Evolutionary conservation across 768 basidiomycete species (phyloP).

Genomic region (Leccinum barrowsii): DNA sequence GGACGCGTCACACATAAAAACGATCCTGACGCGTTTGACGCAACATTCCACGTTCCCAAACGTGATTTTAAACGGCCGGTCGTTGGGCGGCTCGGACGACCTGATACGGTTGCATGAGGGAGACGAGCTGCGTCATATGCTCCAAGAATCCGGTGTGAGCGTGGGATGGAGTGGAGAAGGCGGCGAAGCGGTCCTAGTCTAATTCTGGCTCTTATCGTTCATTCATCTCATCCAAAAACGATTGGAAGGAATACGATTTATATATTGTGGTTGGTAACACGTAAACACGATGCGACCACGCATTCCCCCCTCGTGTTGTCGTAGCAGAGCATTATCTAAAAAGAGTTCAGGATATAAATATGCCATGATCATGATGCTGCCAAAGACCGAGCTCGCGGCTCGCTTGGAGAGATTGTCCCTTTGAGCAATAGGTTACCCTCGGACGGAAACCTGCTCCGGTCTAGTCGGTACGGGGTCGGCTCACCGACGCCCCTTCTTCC

Average conservation of each 20-base stretch:
- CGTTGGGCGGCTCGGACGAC: conserved; percentile 66
- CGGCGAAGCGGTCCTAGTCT: neutral
- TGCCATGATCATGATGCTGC: neutral
- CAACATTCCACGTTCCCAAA: conserved; percentile 73
- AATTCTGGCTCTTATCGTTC: neutral
- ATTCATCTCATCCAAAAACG: neutral
- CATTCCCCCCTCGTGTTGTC: neutral
- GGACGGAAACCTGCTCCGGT: conserved; percentile 4
- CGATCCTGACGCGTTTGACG: conserved; percentile 63
- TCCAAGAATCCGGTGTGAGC: conserved; percentile 46
- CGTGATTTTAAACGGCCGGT: conserved; percentile 57
- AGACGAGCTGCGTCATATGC: conserved; percentile 39
- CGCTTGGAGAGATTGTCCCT: neutral
- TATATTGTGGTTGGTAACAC: neutral
- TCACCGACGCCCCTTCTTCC: conserved; percentile 35
- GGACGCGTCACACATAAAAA: conserved; percentile 62
- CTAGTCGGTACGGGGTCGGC: conserved; percentile 1
- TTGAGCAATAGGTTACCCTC: neutral
- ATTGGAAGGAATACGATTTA: neutral
- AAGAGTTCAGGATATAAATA: conserved; percentile 1
- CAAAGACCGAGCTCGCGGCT: neutral
- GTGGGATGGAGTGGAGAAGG: conserved; percentile 24
- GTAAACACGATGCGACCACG: neutral
- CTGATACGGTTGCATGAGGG: conserved; percentile 45
- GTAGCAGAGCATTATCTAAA: conserved; percentile 6